A percentile compares a stretch with the other conserved stretches of the same genome.
phyloP scores from a whole-genome alignment of 306 rosid genomes.

The Luffa acutangula region DNA sequence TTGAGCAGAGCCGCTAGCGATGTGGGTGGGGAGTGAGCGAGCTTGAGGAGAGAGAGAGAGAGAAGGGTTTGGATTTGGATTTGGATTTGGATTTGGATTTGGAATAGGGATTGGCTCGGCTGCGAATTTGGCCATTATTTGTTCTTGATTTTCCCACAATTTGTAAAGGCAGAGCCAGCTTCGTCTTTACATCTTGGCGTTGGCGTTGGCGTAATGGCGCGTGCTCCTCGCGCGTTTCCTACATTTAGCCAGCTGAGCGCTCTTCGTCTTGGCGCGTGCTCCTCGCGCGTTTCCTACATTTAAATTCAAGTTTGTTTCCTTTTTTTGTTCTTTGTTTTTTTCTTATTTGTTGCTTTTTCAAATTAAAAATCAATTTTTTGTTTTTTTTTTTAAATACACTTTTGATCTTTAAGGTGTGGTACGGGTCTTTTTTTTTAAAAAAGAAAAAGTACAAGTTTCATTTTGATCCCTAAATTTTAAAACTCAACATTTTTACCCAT shows the following conservation, averaged over 20 bases:
- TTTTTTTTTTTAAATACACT: no score
- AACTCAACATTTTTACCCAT: no score
- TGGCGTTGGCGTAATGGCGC: constrained; percentile 3
- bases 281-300: not conserved
- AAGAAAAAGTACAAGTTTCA: no score
- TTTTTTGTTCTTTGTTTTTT: not conserved
- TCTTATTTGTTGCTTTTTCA: not conserved
- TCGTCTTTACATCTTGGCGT: not conserved
- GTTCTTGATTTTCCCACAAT: not conserved
- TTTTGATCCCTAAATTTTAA: no score
- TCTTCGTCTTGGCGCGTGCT: not conserved
- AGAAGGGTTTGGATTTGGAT: not conserved
- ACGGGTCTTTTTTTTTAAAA: no score
- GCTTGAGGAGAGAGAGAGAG: not conserved
- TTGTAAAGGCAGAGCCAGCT: constrained; percentile 2
- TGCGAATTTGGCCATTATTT: not conserved
- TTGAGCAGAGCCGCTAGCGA: constrained; percentile 49
- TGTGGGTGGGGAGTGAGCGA: not conserved
- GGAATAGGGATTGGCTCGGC: constrained; percentile 4
- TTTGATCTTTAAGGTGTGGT: no score
- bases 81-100: not conserved
- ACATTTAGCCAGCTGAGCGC: not conserved
- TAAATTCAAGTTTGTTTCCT: not conserved
- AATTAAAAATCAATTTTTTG: no score
- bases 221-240: not conserved